Percentiles rank a stretch among this genome's conserved stretches.
phyloP scores from a whole-genome alignment of 1,284 basidiomycete species.

The Leccinum ponderosum region DNA sequence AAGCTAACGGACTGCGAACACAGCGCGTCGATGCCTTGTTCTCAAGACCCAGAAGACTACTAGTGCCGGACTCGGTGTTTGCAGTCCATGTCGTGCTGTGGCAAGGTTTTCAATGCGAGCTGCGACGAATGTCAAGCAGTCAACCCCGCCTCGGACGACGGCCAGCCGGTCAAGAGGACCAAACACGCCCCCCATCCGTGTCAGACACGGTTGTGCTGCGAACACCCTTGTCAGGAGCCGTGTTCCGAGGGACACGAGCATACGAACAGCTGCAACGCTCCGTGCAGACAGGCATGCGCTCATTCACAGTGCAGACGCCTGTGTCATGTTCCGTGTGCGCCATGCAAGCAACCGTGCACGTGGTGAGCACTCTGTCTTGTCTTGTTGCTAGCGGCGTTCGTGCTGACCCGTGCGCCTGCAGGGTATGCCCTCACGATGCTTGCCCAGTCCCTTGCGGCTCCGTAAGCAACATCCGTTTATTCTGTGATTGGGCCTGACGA shows the following conservation, averaged over 20 bases:
- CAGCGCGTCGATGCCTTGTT: conserved; percentile 45
- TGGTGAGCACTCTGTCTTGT: conserved; percentile 41
- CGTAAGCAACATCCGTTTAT: conserved; percentile 40
- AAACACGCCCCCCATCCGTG: conserved; percentile 53
- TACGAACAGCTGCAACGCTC: conserved; percentile 43
- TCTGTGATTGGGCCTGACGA: neutral
- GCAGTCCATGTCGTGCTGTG: conserved; percentile 54
- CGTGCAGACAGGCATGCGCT: conserved; percentile 57
- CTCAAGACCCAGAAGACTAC: conserved; percentile 40
- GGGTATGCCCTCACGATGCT: conserved; percentile 52
- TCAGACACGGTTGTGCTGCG: conserved; percentile 54
- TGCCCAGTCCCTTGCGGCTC: conserved; percentile 74
- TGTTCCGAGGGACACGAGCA: conserved; percentile 58
- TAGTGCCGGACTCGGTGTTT: conserved; percentile 48
- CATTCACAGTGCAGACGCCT: conserved; percentile 49
- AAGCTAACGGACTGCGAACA: conserved; percentile 61
- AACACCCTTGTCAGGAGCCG: conserved; percentile 51
- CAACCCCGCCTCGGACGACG: conserved; percentile 3
- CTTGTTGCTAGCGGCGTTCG: neutral
- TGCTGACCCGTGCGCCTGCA: conserved; percentile 17
- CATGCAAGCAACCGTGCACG: conserved; percentile 61
- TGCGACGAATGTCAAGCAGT: conserved; percentile 56
- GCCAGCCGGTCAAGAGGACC: conserved; percentile 26
- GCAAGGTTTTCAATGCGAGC: conserved; percentile 46
- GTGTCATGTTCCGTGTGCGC: conserved; percentile 61